Evolutionary conservation across 1,139 yeast genomes (phyloP), one percentile per base, ranked within the genome.

Genomic region (Kodamaea anthophila): DNA sequence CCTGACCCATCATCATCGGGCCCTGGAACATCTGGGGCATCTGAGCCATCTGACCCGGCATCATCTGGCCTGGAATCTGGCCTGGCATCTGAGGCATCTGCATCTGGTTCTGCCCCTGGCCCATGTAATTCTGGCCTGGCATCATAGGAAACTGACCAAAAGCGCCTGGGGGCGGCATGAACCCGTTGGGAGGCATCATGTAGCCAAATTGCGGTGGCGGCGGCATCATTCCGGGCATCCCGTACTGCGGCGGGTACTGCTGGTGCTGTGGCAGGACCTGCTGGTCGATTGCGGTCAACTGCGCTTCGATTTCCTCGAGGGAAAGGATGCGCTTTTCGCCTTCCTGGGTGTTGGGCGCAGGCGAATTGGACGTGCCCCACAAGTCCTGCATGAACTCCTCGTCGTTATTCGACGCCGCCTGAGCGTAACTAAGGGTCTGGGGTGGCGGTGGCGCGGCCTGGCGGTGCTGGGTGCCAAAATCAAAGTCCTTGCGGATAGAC

Each of bases 231-330:
- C 65, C 65, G 19, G 65, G 65, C 40, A 57, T 47, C 9, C 59
- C 64, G 40, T 47, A 60, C 31, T 6, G 9, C 8, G 18, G 18
- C 12, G 46, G 55, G 19, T 36, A 44, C 28, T 38, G 46, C 15
- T 43, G 59, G 51, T 19, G 37, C 46, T 26, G 44, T 61, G 21
- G 53, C 57, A 13, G 30, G 28, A 10, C 11, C 26, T 7, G 24
- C 25, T 13, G 32, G 38, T 65, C 71, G 40, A 65, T 65, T 14
- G 70, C 63, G 38, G 76, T 61, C 55, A 82, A 67, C 46, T 76
- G 85, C 9, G 88, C 84, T 51, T 82, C 91, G 41, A 80, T 77
- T 45, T 83, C 91, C 50, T 78, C 86, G 43, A 82, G 61, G 10
- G 88, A 78, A 41, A 78, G 60, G 27, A 78, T 65, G 45, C 65